Evolutionary conservation across 2,329 filamentous ascomycete genomes (phyloP).

Genomic region (Colletotrichum incanum): DNA sequence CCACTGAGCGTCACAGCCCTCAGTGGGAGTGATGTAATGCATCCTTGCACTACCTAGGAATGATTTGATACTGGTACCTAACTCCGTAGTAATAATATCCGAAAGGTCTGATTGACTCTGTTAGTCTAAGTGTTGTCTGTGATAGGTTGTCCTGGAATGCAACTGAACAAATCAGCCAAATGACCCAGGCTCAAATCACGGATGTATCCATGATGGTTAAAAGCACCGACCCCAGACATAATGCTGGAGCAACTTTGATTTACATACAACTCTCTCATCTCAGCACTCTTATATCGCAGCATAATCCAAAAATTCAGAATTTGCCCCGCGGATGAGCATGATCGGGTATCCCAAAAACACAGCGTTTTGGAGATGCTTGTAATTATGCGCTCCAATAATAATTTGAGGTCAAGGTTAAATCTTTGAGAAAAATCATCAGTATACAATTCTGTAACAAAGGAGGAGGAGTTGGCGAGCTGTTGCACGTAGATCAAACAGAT

Average conservation of each 20-base stretch:
- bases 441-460: slow-evolving; percentile 16
- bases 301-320: too few relatives aligned
- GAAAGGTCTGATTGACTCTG: neutral
- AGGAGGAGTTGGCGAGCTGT: slow-evolving; percentile 37
- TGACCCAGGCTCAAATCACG: neutral
- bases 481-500: slow-evolving; percentile 28
- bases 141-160: neutral
- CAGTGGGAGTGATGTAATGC: too few relatives aligned
- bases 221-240: neutral
- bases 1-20: too few relatives aligned
- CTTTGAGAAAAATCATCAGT: slow-evolving; percentile 21
- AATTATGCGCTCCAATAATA: neutral
- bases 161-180: neutral
- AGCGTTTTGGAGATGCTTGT: neutral
- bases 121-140: neutral
- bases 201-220: neutral
- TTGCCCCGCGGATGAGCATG: neutral
- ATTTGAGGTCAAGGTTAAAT: neutral
- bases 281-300: neutral
- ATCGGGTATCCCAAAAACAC: neutral
- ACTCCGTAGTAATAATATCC: neutral
- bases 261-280: neutral
- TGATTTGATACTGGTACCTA: too few relatives aligned
- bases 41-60: too few relatives aligned
- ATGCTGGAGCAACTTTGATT: neutral